Evolutionary conservation across 176 grass and related monocot genomes (phyloP).

Genomic region (Oryza meridionalis): DNA sequence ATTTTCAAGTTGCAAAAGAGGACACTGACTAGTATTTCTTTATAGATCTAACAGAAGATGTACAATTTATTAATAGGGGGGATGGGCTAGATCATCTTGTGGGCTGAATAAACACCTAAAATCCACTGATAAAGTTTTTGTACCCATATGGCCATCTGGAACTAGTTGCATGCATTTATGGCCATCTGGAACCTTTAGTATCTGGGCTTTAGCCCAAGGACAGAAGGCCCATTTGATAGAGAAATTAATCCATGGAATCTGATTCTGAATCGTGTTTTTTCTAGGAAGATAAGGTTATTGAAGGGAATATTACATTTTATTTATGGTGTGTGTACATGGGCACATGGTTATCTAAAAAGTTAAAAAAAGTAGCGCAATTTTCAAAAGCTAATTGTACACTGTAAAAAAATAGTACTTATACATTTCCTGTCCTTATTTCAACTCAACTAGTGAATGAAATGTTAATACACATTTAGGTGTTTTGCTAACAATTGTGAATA

Average conservation of each 20-base stretch:
- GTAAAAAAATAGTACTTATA: too few species aligned
- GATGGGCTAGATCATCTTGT: neutral
- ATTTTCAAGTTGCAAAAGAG: neutral
- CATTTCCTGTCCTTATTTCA: too few species aligned
- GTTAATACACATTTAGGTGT: neutral
- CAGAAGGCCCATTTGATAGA: neutral
- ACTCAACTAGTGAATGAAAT: too few species aligned
- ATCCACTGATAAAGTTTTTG: neutral
- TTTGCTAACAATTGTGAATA: neutral
- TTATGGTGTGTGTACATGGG: neutral
- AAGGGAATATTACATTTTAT: neutral
- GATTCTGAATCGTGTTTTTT: neutral
- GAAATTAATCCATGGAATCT: neutral
- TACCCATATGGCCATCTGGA: neutral
- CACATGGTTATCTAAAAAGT: neutral
- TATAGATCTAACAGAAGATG: neutral
- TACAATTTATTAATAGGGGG: neutral
- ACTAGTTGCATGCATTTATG: neutral
- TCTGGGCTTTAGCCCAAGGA: neutral
- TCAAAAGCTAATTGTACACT: neutral
- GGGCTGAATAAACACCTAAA: neutral
- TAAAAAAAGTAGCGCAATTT: neutral
- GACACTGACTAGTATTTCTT: neutral
- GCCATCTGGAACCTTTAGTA: neutral
- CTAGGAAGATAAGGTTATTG: neutral